A percentile compares a stretch with the other conserved stretches of the same genome.
These are phyloP conservation scores for Rauvolfia tetraphylla DNA, from an alignment of 257 asterid genomes.

Conservation along the genomic window DNA sequence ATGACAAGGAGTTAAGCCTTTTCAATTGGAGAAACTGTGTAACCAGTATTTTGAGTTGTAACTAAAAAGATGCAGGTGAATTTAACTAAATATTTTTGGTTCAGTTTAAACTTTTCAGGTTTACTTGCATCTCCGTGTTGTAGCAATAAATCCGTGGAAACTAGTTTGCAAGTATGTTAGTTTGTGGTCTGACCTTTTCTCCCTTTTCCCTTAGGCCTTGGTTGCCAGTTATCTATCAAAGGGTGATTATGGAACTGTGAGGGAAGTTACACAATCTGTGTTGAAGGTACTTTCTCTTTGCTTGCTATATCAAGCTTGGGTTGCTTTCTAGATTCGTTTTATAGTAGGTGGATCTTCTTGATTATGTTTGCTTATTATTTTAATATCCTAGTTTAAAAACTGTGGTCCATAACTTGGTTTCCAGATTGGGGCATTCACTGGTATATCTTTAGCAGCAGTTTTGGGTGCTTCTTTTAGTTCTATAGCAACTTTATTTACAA, in stretches of 20 bases:
- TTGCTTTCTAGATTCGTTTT: background rate
- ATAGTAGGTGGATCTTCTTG: background rate
- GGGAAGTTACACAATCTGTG: slow-evolving; percentile 57
- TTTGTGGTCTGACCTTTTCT: background rate
- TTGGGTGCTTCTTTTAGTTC: slow-evolving; percentile 66
- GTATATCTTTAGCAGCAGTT: slow-evolving; percentile 56
- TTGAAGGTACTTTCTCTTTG: slow-evolving; percentile 52
- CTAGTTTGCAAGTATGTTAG: slow-evolving; percentile 1
- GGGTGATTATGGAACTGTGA: slow-evolving; percentile 60
- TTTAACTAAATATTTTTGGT: background rate
- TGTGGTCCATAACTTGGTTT: slow-evolving; percentile 19
- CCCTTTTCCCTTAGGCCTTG: slow-evolving; percentile 50
- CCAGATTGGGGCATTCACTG: slow-evolving; percentile 66
- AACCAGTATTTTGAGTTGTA: background rate
- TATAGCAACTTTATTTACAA: slow-evolving; percentile 64
- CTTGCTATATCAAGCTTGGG: background rate
- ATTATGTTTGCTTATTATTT: background rate
- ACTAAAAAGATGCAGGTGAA: background rate
- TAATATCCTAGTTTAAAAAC: slow-evolving; percentile 9
- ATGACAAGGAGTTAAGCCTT: background rate
- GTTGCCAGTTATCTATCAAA: slow-evolving; percentile 73
- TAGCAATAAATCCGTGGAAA: background rate
- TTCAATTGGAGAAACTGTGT: background rate
- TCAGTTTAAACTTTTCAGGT: background rate
- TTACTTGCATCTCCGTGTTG: background rate